Percentiles rank a stretch among this genome's conserved stretches.
phyloP scores from a whole-genome alignment of 257 asterid genomes.

The Catharanthus roseus region DNA sequence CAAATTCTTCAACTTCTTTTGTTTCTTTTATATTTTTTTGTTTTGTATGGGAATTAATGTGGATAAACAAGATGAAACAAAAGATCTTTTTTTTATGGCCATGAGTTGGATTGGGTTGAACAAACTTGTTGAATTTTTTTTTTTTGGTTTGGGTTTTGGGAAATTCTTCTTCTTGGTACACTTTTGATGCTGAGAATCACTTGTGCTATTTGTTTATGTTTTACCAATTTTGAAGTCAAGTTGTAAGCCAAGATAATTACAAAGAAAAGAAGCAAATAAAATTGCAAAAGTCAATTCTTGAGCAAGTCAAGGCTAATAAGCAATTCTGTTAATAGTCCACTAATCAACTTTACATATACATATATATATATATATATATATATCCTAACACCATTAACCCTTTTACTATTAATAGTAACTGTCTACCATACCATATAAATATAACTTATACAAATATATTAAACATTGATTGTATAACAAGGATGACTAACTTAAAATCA shows the following conservation, averaged over 20 bases:
- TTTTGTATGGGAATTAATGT: conserved; percentile 34
- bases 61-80: conserved; percentile 15
- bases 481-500: too few species aligned
- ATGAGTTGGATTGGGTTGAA: conserved; percentile 42
- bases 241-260: background rate
- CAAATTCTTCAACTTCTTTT: conserved; percentile 11
- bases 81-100: conserved; percentile 10
- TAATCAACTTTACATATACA: background rate
- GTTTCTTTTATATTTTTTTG: conserved; percentile 26
- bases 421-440: too few species aligned
- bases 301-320: background rate
- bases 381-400: too few species aligned
- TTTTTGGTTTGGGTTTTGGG: too few species aligned
- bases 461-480: too few species aligned
- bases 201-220: conserved; percentile 3
- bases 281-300: conserved; percentile 1
- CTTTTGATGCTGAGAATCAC: background rate
- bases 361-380: too few species aligned
- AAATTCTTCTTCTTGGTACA: conserved; percentile 14
- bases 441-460: too few species aligned
- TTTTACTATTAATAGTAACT: too few species aligned
- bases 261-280: background rate
- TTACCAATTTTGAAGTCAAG: conserved; percentile 13
- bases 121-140: conserved; percentile 29
- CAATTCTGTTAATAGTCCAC: background rate